Evolutionary conservation across 192 early-diverging fungal species (phyloP), one percentile per base, ranked within the genome.

Genomic region (Entomortierella parvispora): DNA sequence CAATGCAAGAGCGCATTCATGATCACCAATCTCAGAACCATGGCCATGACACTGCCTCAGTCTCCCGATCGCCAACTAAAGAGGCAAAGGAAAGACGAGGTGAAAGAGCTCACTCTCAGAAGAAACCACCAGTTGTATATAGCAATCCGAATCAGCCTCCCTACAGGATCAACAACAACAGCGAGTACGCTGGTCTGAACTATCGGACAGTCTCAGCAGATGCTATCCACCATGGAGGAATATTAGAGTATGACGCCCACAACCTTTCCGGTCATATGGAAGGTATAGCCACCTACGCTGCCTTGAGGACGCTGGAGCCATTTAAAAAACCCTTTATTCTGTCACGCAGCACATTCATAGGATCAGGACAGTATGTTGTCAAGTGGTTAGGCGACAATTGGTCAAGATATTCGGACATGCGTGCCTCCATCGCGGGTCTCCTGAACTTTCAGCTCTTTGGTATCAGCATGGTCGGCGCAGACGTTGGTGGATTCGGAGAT

Each of bases 391-490:
- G 90, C 40, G 90, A 91, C 79, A 91, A 91, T 62, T 52, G 56
- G 42, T 83, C 90, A 4, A 63, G 72, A 10, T 91, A 80, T 72
- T 28, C 62, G 8, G 81, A 85, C 65, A 57, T 92, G 68, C 80
- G 80, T 47, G 26, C 81, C n/a, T 92, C 89, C 1, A 89, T 91
- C 46, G 45, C 87, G 4, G 85, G 79, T 8, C 55, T 86, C 23
- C 66, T 92, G 15, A 82, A 82, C 58, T 88, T 92, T 80, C 88
- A 90, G 43, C 68, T 91, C 15, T 90, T 90, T 68, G 90, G 88
- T 49, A 90, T 92, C 44, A 83, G 85, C 1, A 86, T 88, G 80
- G 80, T 88, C 5, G 91, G 91, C 10, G 84, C 91, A 8, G 91
- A 92, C 69, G 85, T 92, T 37, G 87, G 91, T 52, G 91, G 91